Base-by-base conservation (phyloP, 2,329 filamentous ascomycete genomes). In the Hirsutella minnesotensis region DNA sequence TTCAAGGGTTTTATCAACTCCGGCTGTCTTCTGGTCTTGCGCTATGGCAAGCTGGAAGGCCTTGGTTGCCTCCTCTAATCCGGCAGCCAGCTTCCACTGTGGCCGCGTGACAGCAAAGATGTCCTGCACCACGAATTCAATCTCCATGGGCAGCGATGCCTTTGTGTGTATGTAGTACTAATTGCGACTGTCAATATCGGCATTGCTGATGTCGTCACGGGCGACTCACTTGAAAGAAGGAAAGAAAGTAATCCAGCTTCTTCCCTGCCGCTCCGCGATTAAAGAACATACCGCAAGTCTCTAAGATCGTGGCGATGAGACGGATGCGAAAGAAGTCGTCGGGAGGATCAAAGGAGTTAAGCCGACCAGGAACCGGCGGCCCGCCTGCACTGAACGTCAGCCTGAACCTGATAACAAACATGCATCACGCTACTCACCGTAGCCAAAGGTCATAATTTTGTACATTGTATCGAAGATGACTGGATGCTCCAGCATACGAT, bases 281-380 rank as follows among this genome's bases (percentile, higher is more conserved):
- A 55, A 95, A 98, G 66, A 90, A 98, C 61, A 94, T 83, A 43
- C 94, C 92, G 51, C 90, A 96, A 1, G 89, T 95, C 63, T 98
- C 94, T 4, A 98, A 73, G 39, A 98, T 72, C 13, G 83, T 94
- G 49, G 88, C 85, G 24, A 94, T 81, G 30, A 98, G 72, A 10
- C 92, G 86, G 56, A 96, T 89, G 41, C 92, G 85, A 64, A 98
- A 98, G 64, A 85, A 96, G 56, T 98, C 94, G 58, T 96, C 92
- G 0, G 88, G 86, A 47, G 86, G 69, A 59, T 98, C 92, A 43
- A 95, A 75, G 0, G 77, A 72, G 52, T 85, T 94, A 44, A 84
- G 68, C 39, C 77, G 77, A 21, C 86, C 88, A 16, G 86, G 86
- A 21, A 84, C 71, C 1, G 90, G 90, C 36, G 84, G 86, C 0